phyloP scores from a whole-genome alignment of 805 yeast genomes.

The Yarrowia keelungensis region DNA sequence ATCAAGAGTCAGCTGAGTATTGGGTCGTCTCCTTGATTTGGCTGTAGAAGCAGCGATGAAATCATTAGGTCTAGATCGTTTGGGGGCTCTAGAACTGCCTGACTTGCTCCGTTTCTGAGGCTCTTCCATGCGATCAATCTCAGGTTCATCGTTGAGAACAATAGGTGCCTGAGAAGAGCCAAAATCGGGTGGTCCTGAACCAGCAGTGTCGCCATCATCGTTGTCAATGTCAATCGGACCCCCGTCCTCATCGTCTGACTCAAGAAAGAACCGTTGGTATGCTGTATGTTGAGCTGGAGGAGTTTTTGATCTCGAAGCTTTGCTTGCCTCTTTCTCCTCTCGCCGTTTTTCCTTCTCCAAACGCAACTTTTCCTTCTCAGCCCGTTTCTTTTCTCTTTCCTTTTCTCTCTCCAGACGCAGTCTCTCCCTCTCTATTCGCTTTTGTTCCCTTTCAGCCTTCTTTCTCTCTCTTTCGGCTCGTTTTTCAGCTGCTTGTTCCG shows the following conservation, averaged over 20 bases:
- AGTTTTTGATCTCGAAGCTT: background rate
- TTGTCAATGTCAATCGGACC: background rate
- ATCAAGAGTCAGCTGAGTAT: constrained; percentile 5
- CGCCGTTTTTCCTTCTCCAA: constrained; percentile 8
- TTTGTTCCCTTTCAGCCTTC: constrained; percentile 3
- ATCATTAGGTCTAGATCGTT: constrained; percentile 1
- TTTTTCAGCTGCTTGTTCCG: constrained; percentile 7
- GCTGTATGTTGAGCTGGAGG: constrained; percentile 3
- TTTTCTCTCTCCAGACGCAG: constrained; percentile 2
- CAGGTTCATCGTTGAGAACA: background rate
- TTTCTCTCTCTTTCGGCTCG: constrained; percentile 2
- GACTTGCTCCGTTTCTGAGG: background rate
- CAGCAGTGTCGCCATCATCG: background rate
- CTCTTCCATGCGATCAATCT: constrained; percentile 29
- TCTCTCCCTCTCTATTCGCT: constrained; percentile 2
- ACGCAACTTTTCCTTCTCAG: constrained; percentile 7
- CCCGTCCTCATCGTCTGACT: constrained; percentile 28
- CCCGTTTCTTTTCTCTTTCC: constrained; percentile 12
- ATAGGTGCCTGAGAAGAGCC: background rate
- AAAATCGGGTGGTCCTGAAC: background rate
- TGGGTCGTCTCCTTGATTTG: constrained; percentile 9
- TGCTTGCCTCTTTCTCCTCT: constrained; percentile 7
- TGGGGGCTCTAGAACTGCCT: background rate
- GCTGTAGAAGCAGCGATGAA: constrained; percentile 16
- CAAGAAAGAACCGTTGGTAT: constrained; percentile 10